These are phyloP conservation scores for Komagataea norvegica DNA, from an alignment of 1,139 yeast species.

Conservation along the genomic window DNA sequence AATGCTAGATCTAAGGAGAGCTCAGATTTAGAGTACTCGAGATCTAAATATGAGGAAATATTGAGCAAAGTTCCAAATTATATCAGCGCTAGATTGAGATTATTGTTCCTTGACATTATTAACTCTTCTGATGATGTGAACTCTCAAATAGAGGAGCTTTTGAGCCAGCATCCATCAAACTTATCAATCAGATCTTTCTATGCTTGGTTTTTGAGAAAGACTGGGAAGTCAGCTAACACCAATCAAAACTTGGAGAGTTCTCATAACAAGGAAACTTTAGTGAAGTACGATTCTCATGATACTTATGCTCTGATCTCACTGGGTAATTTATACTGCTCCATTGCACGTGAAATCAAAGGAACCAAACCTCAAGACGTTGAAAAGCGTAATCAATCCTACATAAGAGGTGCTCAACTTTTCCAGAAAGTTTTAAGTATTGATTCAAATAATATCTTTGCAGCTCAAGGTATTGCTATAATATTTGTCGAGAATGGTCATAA, in stretches of 20 bases:
- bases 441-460: conserved; percentile 87
- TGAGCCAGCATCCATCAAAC: conserved; percentile 53
- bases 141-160: conserved; percentile 48
- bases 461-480: conserved; percentile 93
- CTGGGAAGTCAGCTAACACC: conserved; percentile 35
- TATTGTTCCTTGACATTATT: conserved; percentile 47
- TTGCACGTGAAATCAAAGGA: conserved; percentile 73
- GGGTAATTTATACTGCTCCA: conserved; percentile 78
- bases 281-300: conserved; percentile 81
- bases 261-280: conserved; percentile 82
- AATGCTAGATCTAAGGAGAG: conserved; percentile 58
- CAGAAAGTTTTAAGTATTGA: conserved; percentile 85
- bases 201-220: conserved; percentile 80
- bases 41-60: conserved; percentile 47
- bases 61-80: conserved; percentile 62
- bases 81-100: conserved; percentile 71
- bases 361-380: conserved; percentile 49
- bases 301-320: conserved; percentile 83
- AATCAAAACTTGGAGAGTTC: conserved; percentile 58
- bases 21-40: conserved; percentile 31
- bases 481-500: conserved; percentile 83
- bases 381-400: conserved; percentile 71
- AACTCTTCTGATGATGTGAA: conserved; percentile 42
- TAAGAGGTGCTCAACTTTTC: conserved; percentile 84
- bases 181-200: conserved; percentile 85